Conservation (phyloP, 139 green algal species). For the Marvania coccoides region DNA sequence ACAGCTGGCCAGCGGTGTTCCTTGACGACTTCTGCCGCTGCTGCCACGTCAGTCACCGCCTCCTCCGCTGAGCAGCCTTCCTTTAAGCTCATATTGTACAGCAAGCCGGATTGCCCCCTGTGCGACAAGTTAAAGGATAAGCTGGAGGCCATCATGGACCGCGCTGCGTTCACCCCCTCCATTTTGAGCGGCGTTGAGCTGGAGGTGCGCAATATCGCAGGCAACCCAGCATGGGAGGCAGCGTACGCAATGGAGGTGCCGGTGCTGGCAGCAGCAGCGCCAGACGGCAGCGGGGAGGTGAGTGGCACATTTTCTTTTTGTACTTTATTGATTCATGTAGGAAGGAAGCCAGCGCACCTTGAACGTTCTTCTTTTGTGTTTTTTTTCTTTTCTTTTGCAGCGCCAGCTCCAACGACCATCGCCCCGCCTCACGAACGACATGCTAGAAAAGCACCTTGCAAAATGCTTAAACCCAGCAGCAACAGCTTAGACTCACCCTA, state of each 20-base stretch:
- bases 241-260: slow-evolving; percentile 30
- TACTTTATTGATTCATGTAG: background rate
- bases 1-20: no score
- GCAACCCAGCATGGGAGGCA: slow-evolving; percentile 27
- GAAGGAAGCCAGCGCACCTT: background rate
- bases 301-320: background rate
- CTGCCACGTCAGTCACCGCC: no score
- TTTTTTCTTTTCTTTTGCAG: background rate
- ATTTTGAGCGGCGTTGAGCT: slow-evolving; percentile 22
- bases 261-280: slow-evolving; percentile 27
- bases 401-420: slow-evolving; percentile 21
- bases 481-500: background rate
- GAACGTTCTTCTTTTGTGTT: background rate
- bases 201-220: slow-evolving; percentile 40
- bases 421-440: slow-evolving; percentile 26
- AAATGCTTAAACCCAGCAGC: slow-evolving; percentile 9
- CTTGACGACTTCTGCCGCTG: no score
- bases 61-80: no score
- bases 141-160: slow-evolving; percentile 31
- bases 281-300: slow-evolving; percentile 17
- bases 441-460: slow-evolving; percentile 27
- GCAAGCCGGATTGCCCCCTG: slow-evolving; percentile 45
- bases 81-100: slow-evolving; percentile 46
- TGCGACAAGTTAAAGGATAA: slow-evolving; percentile 47
- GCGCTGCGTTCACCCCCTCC: slow-evolving; percentile 36